Evolutionary conservation across 2,329 filamentous ascomycete genomes (phyloP).

Genomic region (Aspergillus cejpii): DNA sequence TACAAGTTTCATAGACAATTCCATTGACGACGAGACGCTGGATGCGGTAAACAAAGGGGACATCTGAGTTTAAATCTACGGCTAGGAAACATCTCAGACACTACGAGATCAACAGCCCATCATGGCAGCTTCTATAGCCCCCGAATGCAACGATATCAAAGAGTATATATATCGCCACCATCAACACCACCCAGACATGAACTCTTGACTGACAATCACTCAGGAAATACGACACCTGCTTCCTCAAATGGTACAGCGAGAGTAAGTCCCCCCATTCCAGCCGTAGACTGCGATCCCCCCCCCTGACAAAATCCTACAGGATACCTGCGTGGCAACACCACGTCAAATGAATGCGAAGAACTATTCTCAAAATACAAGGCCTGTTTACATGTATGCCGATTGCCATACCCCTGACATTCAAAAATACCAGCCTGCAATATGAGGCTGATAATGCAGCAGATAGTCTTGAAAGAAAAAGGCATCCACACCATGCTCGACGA

Average conservation of each 20-base stretch:
- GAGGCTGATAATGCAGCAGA: constrained; percentile 45
- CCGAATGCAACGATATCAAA: constrained; percentile 92
- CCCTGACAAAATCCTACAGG: constrained; percentile 52
- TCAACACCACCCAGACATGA: constrained; percentile 1
- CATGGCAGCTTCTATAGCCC: constrained; percentile 92
- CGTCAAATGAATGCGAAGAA: constrained; percentile 75
- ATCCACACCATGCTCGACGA: constrained; percentile 92
- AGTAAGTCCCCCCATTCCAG: constrained; percentile 50
- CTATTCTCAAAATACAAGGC: constrained; percentile 84
- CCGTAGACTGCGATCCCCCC: neutral
- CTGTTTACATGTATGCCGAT: constrained; percentile 68
- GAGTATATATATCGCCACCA: constrained; percentile 56
- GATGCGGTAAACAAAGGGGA: neutral
- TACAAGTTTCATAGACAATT: neutral
- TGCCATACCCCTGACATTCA: too few relatives aligned
- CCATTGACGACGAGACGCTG: neutral
- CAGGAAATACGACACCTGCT: constrained; percentile 96
- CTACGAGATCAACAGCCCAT: constrained; percentile 13
- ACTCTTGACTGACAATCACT: constrained; percentile 16
- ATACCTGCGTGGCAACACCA: constrained; percentile 78
- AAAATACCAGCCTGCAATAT: neutral
- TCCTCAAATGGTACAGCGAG: constrained; percentile 98
- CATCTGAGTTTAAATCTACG: neutral
- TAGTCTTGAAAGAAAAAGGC: constrained; percentile 76
- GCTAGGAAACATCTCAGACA: neutral